Evolutionary conservation across 176 grass and related monocot genomes (phyloP).

Genomic region (Raddia distichophylla): DNA sequence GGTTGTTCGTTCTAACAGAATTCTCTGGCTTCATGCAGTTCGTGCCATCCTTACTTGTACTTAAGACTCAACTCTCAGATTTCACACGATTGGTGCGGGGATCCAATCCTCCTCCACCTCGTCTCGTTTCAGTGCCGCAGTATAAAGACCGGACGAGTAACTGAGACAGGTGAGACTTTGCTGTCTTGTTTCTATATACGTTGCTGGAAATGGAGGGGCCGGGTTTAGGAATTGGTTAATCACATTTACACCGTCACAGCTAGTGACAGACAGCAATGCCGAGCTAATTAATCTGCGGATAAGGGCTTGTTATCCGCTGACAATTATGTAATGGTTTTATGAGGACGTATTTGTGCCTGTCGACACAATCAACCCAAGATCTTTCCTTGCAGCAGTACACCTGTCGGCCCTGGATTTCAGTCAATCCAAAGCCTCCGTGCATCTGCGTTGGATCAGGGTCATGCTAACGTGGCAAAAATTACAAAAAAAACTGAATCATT

Average conservation of each 20-base stretch:
- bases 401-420: no score
- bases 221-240: background rate
- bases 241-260: background rate
- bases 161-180: background rate
- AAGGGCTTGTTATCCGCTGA: background rate
- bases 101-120: background rate
- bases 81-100: no score
- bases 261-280: background rate
- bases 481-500: no score
- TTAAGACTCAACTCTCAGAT: no score
- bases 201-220: slow-evolving; percentile 4
- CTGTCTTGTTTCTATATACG: background rate
- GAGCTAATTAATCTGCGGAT: background rate
- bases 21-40: no score
- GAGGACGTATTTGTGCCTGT: background rate
- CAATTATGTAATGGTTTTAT: background rate
- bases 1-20: no score
- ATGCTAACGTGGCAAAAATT: no score
- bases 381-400: background rate
- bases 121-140: background rate
- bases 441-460: no score
- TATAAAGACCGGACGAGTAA: background rate
- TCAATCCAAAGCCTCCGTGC: no score
- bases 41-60: no score
- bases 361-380: background rate